Evolutionary conservation across 129 eudicot species (phyloP).

Genomic region (Flaveria trinervia): DNA sequence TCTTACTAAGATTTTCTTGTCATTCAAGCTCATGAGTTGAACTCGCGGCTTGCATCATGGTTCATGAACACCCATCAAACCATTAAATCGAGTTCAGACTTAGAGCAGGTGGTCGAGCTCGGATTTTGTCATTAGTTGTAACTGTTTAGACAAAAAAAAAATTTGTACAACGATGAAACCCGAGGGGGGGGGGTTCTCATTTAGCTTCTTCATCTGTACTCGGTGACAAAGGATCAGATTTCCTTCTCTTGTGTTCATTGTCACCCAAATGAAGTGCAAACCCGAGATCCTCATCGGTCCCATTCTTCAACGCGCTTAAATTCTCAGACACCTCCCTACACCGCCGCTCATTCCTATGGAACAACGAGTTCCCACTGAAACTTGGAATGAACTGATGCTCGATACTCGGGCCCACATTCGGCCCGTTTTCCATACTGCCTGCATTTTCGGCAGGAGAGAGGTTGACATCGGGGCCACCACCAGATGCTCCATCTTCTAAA

Average conservation of each 20-base stretch:
- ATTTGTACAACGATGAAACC: background rate
- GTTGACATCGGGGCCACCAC: slow-evolving; percentile 74
- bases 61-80: background rate
- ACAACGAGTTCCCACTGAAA: slow-evolving; percentile 52
- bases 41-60: background rate
- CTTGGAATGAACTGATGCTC: slow-evolving; percentile 95
- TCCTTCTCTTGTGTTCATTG: slow-evolving; percentile 89
- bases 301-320: slow-evolving; percentile 66
- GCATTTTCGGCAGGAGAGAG: slow-evolving; percentile 68
- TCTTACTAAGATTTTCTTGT: background rate
- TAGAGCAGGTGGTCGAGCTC: background rate
- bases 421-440: slow-evolving; percentile 52
- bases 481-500: slow-evolving; percentile 50
- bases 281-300: slow-evolving; percentile 72
- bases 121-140: background rate
- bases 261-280: slow-evolving; percentile 90
- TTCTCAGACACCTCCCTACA: slow-evolving; percentile 59
- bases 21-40: background rate
- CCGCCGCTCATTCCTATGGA: slow-evolving; percentile 48
- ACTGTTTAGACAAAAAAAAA: background rate
- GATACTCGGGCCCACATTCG: slow-evolving; percentile 53
- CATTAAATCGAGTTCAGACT: background rate
- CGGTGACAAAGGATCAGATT: slow-evolving; percentile 56
- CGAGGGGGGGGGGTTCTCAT: background rate
- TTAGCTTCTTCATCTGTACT: slow-evolving; percentile 37